phyloP scores from a whole-genome alignment of 1,284 basidiomycete genomes.

The Exobasidium cylindrosporum region DNA sequence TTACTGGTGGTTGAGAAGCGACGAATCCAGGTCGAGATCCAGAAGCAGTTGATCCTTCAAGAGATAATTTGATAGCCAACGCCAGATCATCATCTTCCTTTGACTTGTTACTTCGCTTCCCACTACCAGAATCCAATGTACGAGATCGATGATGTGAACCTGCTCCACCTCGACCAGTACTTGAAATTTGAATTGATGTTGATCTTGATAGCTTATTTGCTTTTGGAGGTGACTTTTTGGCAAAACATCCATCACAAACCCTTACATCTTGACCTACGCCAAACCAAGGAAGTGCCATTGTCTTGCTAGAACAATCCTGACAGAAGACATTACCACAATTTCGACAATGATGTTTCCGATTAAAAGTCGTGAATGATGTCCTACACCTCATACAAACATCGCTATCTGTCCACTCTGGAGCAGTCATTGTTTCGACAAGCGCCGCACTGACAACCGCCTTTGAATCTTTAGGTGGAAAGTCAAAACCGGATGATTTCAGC shows the following conservation, averaged over 20 bases:
- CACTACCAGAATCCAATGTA: constrained; percentile 36
- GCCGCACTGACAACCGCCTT: constrained; percentile 59
- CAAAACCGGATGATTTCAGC: constrained; percentile 63
- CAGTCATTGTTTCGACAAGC: constrained; percentile 49
- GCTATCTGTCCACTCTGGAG: constrained; percentile 95
- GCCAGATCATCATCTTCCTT: constrained; percentile 81
- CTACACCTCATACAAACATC: constrained; percentile 92
- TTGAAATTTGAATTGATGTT: constrained; percentile 20
- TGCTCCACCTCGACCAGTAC: constrained; percentile 36
- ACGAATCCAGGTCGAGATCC: constrained; percentile 70
- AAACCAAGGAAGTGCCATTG: constrained; percentile 82
- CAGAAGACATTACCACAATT: constrained; percentile 98
- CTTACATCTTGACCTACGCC: constrained; percentile 90
- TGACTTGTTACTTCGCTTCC: constrained; percentile 13
- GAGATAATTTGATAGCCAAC: constrained; percentile 84
- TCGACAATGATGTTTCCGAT: constrained; percentile 96
- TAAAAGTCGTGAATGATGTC: constrained; percentile 87
- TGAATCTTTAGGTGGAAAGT: constrained; percentile 76
- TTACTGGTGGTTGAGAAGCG: constrained; percentile 63
- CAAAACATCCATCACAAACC: constrained; percentile 81
- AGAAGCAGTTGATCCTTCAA: constrained; percentile 57
- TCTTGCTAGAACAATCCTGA: constrained; percentile 84
- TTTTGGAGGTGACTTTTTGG: constrained; percentile 39
- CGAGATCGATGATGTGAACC: constrained; percentile 49
- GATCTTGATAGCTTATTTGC: constrained; percentile 31